These are phyloP conservation scores for Centella asiatica DNA, from an alignment of 129 eudicot genomes.

Conservation along the genomic window DNA sequence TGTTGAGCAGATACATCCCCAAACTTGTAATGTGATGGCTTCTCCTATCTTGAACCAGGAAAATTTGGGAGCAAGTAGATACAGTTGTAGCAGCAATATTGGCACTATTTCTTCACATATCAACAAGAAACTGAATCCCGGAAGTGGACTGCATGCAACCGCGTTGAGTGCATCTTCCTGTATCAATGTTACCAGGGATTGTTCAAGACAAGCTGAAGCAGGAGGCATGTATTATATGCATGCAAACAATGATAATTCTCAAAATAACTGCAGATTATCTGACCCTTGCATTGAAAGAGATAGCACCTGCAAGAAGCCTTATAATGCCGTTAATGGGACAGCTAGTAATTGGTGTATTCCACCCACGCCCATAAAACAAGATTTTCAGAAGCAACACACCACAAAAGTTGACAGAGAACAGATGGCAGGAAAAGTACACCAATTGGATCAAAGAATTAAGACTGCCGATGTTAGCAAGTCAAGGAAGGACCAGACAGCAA, in stretches of 20 bases:
- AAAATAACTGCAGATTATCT: slow-evolving; percentile 13
- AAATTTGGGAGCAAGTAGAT: slow-evolving; percentile 10
- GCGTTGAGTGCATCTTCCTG: slow-evolving; percentile 11
- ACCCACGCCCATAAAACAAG: slow-evolving; percentile 12
- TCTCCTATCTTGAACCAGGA: slow-evolving; percentile 27
- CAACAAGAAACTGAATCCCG: slow-evolving; percentile 37
- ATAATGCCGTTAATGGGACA: slow-evolving; percentile 17
- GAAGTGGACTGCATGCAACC: slow-evolving; percentile 21
- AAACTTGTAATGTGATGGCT: slow-evolving; percentile 16
- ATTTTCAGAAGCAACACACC: slow-evolving; percentile 25
- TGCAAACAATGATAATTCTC: slow-evolving; percentile 23
- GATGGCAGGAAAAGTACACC: slow-evolving; percentile 15
- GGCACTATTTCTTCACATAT: slow-evolving; percentile 24
- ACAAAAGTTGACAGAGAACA: slow-evolving; percentile 13
- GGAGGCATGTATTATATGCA: slow-evolving; percentile 13
- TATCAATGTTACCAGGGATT: slow-evolving; percentile 8
- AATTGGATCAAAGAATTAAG: slow-evolving; percentile 14
- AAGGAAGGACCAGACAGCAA: slow-evolving; percentile 19
- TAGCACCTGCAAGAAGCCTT: slow-evolving; percentile 14
- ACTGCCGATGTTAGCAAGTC: slow-evolving; percentile 16
- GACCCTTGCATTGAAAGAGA: slow-evolving; percentile 16
- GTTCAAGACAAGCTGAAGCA: slow-evolving; percentile 22
- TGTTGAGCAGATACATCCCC: slow-evolving; percentile 25
- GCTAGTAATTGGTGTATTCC: slow-evolving; percentile 10
- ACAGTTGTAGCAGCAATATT: slow-evolving; percentile 9